A percentile compares a stretch with the other conserved stretches of the same genome.
These are phyloP conservation scores for Leccinellum rugosiceps DNA, from an alignment of 768 basidiomycete species.

Conservation along the genomic window DNA sequence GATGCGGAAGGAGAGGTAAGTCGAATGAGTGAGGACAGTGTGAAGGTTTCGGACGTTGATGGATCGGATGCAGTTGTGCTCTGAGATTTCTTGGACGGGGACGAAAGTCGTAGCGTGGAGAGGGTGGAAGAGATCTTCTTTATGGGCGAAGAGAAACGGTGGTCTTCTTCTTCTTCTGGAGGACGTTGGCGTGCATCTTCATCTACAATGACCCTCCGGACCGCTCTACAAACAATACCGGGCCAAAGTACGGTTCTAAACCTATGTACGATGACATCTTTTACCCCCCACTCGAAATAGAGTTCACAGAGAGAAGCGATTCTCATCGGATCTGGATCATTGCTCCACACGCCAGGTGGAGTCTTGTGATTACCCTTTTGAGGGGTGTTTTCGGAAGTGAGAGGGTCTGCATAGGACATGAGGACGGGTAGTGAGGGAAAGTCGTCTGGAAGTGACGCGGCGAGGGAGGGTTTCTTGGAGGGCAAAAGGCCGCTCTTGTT, in stretches of 20 bases:
- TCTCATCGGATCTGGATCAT: conserved; percentile 65
- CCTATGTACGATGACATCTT: conserved; percentile 75
- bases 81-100: conserved; percentile 14
- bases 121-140: conserved; percentile 11
- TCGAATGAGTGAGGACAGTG: conserved; percentile 14
- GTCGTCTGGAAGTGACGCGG: conserved; percentile 56
- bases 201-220: conserved; percentile 62
- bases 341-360: conserved; percentile 42
- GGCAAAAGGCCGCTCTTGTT: conserved; percentile 63
- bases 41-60: conserved; percentile 4
- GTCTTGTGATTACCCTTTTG: conserved; percentile 32
- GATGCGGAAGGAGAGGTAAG: conserved; percentile 7
- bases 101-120: conserved; percentile 14
- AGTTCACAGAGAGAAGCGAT: conserved; percentile 81
- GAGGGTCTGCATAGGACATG: conserved; percentile 72
- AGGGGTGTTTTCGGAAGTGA: conserved; percentile 61
- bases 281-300: conserved; percentile 91
- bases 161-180: background rate
- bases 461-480: conserved; percentile 60
- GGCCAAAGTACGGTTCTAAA: conserved; percentile 85
- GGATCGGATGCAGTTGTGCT: background rate
- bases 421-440: conserved; percentile 77
- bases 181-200: conserved; percentile 32
- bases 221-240: conserved; percentile 62
- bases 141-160: conserved; percentile 14